Evolutionary conservation across 768 basidiomycete genomes (phyloP), one percentile per base, ranked within the genome.

Genomic region (Suillus americanus): DNA sequence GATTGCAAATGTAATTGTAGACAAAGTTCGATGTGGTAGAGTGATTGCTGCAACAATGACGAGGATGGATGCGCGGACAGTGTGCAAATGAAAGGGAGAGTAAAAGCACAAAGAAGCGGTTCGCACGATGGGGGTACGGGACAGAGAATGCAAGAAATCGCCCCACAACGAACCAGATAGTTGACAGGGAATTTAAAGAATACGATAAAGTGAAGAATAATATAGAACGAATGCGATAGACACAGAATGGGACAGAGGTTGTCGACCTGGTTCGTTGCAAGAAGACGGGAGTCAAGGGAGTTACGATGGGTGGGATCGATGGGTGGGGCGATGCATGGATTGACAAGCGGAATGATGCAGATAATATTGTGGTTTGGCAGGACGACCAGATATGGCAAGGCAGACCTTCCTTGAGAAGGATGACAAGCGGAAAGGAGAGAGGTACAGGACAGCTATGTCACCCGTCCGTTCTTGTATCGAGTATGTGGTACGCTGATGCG

Each of bases 181-280:
- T 73, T 79, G 73, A 78, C 76, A 77, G 69, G 70, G 66, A 62
- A 67, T 65, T 68, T 68, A 76, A 81, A 79, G 79, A 80, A 80
- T 83, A 81, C 78, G 82, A 87, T 91, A 89, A 90, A 82, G 80
- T 89, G 88, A 89, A 86, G 84, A 91, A 91, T 91, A 91, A 92
- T 85, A 86, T 81, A 85, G 81, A 82, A 86, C 79, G 81, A 85
- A 84, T 81, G 82, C 83, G 78, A 78, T 77, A 71, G 76, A 75
- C 72, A 77, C 72, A 70, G 73, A 74, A 71, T 72, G 74, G 75
- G 67, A 59, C 40, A 75, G 77, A 80, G 77, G 80, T 78, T 85
- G 83, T 85, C 80, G 81, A 80, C 79, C 81, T 82, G 78, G 79
- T 82, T 77, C 76, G 76, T 79, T 81, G 79, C 76, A 71, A 79